Evolutionary conservation across 768 basidiomycete species (phyloP).

Genomic region (Rhizopogon roseolus): DNA sequence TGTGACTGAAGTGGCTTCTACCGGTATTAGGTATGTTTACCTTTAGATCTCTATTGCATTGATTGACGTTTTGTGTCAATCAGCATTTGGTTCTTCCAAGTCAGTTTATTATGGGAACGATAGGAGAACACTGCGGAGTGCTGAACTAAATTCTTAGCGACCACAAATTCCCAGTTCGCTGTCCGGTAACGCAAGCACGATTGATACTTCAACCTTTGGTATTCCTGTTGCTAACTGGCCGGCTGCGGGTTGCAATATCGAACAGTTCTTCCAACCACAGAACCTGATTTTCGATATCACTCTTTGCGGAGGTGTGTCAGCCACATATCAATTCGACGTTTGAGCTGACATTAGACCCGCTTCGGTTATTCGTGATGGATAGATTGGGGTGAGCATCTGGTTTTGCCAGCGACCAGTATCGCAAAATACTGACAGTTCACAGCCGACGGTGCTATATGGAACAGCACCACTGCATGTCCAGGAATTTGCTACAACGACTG

Average conservation of each 20-base stretch:
- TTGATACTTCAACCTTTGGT: constrained; percentile 56
- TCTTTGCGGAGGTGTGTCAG: constrained; percentile 51
- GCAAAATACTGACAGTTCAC: neutral
- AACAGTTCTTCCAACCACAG: constrained; percentile 55
- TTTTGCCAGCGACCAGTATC: neutral
- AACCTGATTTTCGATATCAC: constrained; percentile 73
- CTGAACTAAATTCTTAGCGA: constrained; percentile 11
- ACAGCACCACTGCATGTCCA: constrained; percentile 48
- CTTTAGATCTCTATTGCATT: neutral
- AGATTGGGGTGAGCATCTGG: constrained; percentile 28
- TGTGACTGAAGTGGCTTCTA: constrained; percentile 65
- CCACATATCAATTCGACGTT: constrained; percentile 4
- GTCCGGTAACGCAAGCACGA: constrained; percentile 42
- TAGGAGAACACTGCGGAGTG: neutral
- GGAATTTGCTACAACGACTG: constrained; percentile 70
- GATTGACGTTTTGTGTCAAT: neutral
- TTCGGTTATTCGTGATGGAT: neutral
- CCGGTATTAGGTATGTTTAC: constrained; percentile 50
- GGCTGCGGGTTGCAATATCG: constrained; percentile 46
- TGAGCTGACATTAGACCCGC: constrained; percentile 26
- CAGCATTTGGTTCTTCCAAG: constrained; percentile 28
- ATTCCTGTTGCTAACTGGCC: constrained; percentile 70
- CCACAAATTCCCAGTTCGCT: constrained; percentile 43
- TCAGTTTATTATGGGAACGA: constrained; percentile 8
- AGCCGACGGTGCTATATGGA: constrained; percentile 39